A percentile compares a stretch with the other conserved stretches of the same genome.
Evolutionary conservation across 768 basidiomycete genomes (phyloP).

Genomic region (Amanita muscaria): DNA sequence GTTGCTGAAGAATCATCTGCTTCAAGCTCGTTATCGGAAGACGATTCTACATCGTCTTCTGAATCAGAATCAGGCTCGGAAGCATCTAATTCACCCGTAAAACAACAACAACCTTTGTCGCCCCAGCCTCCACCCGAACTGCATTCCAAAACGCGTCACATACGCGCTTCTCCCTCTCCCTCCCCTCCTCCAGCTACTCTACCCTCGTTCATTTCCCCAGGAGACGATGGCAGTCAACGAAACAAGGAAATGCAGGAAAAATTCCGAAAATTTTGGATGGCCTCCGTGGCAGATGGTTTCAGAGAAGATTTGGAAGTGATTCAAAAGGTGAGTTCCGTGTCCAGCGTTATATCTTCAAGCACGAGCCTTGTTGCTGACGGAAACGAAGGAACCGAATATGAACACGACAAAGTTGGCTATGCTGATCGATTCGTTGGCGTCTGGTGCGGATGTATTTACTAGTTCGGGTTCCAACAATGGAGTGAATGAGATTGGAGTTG

Average conservation of each 20-base stretch:
- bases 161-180: constrained; percentile 30
- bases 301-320: constrained; percentile 78
- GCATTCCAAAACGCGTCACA: not conserved
- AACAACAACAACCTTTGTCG: constrained; percentile 8
- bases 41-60: constrained; percentile 11
- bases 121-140: constrained; percentile 7
- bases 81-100: constrained; percentile 5
- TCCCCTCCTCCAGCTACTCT: constrained; percentile 37
- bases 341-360: too few relatives aligned
- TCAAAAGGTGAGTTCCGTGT: constrained; percentile 56
- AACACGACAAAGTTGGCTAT: constrained; percentile 59
- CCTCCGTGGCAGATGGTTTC: constrained; percentile 73
- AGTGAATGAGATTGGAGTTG: constrained; percentile 70
- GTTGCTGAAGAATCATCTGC: constrained; percentile 9
- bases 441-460: constrained; percentile 67
- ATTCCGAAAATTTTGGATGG: constrained; percentile 86
- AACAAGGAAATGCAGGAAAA: constrained; percentile 53
- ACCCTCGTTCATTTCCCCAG: constrained; percentile 49
- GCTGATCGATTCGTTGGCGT: constrained; percentile 75
- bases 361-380: too few relatives aligned
- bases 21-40: constrained; percentile 15
- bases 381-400: constrained; percentile 58
- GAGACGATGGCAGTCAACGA: constrained; percentile 24
- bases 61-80: constrained; percentile 13
- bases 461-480: constrained; percentile 26